A percentile compares a stretch with the other conserved stretches of the same genome.
Evolutionary conservation across 495 filamentous ascomycete species (phyloP).

Genomic region (Annulohypoxylon bovei): DNA sequence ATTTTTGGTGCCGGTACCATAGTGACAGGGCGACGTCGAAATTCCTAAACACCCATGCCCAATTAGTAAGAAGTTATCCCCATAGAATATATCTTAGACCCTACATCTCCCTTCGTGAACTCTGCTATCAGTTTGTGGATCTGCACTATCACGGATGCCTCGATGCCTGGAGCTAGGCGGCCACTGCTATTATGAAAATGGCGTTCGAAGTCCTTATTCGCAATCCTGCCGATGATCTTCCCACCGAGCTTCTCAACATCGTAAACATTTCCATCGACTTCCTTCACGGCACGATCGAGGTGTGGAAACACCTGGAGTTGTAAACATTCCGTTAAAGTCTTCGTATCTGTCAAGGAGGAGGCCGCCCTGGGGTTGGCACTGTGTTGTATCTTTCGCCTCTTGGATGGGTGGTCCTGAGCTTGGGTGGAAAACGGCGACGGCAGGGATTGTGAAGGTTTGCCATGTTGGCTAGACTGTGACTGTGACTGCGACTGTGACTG

Average conservation of each 20-base stretch:
- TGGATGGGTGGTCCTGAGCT: slow-evolving; percentile 7
- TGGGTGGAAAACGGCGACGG: neutral
- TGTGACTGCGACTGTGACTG: too few species aligned
- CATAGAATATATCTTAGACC: neutral
- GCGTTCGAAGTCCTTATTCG: slow-evolving; percentile 36
- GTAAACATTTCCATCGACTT: slow-evolving; percentile 32
- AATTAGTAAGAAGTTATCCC: slow-evolving; percentile 2
- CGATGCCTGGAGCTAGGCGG: slow-evolving; percentile 21
- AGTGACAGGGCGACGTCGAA: neutral
- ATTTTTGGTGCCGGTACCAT: neutral
- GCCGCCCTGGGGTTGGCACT: neutral
- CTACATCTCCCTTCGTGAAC: slow-evolving; percentile 26
- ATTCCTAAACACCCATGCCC: slow-evolving; percentile 31
- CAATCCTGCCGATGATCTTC: slow-evolving; percentile 35
- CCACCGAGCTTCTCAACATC: slow-evolving; percentile 41
- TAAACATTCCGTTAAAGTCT: slow-evolving; percentile 41
- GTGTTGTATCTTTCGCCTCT: slow-evolving; percentile 29
- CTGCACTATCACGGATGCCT: slow-evolving; percentile 24
- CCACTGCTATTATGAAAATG: slow-evolving; percentile 34
- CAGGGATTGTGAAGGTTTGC: neutral
- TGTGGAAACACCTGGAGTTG: slow-evolving; percentile 51
- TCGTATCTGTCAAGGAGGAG: slow-evolving; percentile 13
- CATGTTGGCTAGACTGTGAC: neutral
- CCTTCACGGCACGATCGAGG: slow-evolving; percentile 38
- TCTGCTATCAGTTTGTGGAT: slow-evolving; percentile 31